Evolutionary conservation across 2,329 filamentous ascomycete species (phyloP).

Genomic region (Colletotrichum sp.): DNA sequence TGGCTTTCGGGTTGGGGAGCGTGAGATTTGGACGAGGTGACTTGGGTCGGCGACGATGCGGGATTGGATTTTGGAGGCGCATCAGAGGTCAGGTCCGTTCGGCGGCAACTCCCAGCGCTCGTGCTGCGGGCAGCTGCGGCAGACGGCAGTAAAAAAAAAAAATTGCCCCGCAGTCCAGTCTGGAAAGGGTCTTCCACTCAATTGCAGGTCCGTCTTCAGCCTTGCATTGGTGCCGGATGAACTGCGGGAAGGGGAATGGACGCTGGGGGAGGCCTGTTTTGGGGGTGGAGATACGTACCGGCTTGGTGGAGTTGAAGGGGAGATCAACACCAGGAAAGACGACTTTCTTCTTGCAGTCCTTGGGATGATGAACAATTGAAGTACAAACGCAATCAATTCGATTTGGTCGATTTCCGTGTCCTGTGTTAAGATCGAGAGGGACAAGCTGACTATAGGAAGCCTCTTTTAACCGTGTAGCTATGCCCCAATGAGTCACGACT

Average conservation of each 20-base stretch:
- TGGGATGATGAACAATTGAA: neutral
- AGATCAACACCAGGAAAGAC: neutral
- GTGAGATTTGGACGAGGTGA: neutral
- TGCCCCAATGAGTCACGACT: neutral
- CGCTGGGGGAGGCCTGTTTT: neutral
- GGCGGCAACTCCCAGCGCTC: neutral
- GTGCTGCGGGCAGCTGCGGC: neutral
- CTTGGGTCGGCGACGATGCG: slow-evolving; percentile 24
- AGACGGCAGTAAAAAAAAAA: neutral
- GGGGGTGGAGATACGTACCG: neutral
- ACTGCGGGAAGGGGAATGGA: neutral
- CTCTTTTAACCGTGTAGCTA: neutral
- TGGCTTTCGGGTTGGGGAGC: neutral
- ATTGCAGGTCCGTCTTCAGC: neutral
- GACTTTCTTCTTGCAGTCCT: neutral
- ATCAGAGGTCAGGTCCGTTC: neutral
- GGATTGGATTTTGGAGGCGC: neutral
- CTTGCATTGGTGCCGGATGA: slow-evolving; percentile 5
- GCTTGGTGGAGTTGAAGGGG: neutral
- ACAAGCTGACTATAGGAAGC: neutral
- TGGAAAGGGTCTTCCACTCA: neutral
- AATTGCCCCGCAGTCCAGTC: neutral
- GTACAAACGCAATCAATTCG: neutral
- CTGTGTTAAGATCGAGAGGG: neutral
- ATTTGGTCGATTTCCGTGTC: neutral